A percentile compares a stretch with the other conserved stretches of the same genome.
Conservation (phyloP, 1,284 basidiomycete species). For the Apiotrichum akiyoshidainum region DNA sequence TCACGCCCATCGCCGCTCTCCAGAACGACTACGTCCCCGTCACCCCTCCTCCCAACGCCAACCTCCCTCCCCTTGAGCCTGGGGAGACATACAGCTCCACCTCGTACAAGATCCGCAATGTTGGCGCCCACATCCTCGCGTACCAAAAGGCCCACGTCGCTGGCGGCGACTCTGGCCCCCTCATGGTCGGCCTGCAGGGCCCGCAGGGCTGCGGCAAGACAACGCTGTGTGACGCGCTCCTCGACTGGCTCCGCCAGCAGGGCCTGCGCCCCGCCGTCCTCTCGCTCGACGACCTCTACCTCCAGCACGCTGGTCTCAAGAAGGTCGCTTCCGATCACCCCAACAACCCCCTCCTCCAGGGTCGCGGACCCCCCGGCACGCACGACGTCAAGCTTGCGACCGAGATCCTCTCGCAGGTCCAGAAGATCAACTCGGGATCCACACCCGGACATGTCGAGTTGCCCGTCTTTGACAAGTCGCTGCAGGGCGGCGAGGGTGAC, state of each 20-base stretch:
- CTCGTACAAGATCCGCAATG: slow-evolving; percentile 39
- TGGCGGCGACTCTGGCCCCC: slow-evolving; percentile 16
- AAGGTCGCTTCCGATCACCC: slow-evolving; percentile 32
- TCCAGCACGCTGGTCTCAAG: slow-evolving; percentile 33
- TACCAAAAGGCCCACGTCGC: slow-evolving; percentile 24
- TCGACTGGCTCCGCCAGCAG: slow-evolving; percentile 24
- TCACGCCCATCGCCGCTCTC: slow-evolving; percentile 1
- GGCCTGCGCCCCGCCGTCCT: slow-evolving; percentile 31
- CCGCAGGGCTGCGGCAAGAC: slow-evolving; percentile 35
- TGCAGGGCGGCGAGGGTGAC: slow-evolving; percentile 76
- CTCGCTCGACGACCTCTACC: slow-evolving; percentile 45
- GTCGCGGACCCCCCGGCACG: slow-evolving; percentile 47
- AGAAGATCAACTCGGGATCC: slow-evolving; percentile 10
- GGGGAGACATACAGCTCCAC: slow-evolving; percentile 35
- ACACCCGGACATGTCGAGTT: slow-evolving; percentile 9
- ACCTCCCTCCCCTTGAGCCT: slow-evolving; percentile 19
- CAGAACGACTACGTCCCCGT: background rate
- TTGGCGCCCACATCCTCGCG: slow-evolving; percentile 29
- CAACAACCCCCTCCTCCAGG: slow-evolving; percentile 38
- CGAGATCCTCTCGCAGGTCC: slow-evolving; percentile 1
- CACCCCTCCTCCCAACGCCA: slow-evolving; percentile 1
- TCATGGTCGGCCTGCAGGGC: slow-evolving; percentile 27
- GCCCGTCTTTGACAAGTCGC: slow-evolving; percentile 83
- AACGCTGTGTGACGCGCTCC: slow-evolving; percentile 35
- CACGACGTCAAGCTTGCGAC: slow-evolving; percentile 32